Percentiles rank a stretch among this genome's conserved stretches.
phyloP scores from a whole-genome alignment of 176 grass and related monocot species.

The Coix lacrymajobi region DNA sequence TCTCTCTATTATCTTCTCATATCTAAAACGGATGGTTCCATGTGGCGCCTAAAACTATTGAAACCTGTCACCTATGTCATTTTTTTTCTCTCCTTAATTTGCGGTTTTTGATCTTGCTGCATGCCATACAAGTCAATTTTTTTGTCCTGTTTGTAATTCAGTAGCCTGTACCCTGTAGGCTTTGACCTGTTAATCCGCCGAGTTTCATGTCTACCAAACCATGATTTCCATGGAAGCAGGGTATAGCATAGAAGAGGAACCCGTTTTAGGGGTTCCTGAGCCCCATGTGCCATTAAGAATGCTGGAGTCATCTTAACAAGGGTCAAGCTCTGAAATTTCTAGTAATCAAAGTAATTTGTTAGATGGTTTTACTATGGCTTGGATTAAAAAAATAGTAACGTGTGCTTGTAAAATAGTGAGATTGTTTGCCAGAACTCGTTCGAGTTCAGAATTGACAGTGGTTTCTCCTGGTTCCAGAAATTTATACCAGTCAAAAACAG shows the following conservation, averaged over 20 bases:
- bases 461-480: background rate
- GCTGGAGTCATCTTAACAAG: background rate
- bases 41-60: background rate
- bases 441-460: background rate
- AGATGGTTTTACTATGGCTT: background rate
- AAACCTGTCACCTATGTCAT: background rate
- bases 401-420: no score
- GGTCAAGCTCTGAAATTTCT: background rate
- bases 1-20: background rate
- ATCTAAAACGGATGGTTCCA: slow-evolving; percentile 23
- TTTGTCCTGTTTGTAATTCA: background rate
- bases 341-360: background rate
- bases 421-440: background rate
- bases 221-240: background rate
- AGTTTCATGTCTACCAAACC: background rate
- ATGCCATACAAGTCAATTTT: background rate
- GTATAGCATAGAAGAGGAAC: background rate
- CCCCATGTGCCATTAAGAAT: slow-evolving; percentile 7
- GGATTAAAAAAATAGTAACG: background rate
- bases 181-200: background rate
- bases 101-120: background rate
- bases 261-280: background rate
- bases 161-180: background rate
- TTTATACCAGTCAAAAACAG: background rate
- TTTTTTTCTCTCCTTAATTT: background rate